Evolutionary conservation across 108 stramenopile genomes (phyloP).

Genomic region (Skeletonema menzelii): DNA sequence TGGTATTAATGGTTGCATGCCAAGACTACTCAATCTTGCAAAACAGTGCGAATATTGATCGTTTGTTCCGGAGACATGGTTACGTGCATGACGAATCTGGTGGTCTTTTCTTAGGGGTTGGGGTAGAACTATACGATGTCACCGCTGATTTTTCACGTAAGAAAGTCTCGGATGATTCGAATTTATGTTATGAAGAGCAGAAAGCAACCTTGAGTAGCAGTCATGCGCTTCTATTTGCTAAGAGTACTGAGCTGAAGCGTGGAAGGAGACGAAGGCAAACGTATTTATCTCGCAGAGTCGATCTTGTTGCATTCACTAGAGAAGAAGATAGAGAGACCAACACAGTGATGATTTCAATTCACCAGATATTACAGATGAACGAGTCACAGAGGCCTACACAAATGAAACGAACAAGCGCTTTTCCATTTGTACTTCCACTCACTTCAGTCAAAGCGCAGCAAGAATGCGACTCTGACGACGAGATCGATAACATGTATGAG

Average conservation of each 20-base stretch:
- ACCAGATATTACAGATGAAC: not conserved
- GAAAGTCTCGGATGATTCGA: not conserved
- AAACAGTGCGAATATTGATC: not conserved
- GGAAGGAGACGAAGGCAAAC: slow-evolving; percentile 15
- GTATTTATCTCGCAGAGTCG: slow-evolving; percentile 23
- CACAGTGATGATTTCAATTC: slow-evolving; percentile 8
- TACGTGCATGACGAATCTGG: slow-evolving; percentile 14
- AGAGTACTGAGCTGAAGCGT: slow-evolving; percentile 17
- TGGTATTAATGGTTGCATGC: slow-evolving; percentile 25
- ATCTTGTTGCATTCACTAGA: slow-evolving; percentile 25
- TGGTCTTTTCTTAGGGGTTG: slow-evolving; percentile 20
- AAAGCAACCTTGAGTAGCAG: slow-evolving; percentile 17
- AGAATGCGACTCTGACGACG: slow-evolving; percentile 61
- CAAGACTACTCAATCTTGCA: not conserved
- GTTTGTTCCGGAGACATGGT: slow-evolving; percentile 33
- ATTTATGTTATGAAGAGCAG: slow-evolving; percentile 1
- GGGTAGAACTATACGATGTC: slow-evolving; percentile 29
- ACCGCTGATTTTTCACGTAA: slow-evolving; percentile 22
- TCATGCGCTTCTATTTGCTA: slow-evolving; percentile 28
- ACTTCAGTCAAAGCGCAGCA: slow-evolving; percentile 79
- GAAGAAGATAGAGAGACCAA: slow-evolving; percentile 19
- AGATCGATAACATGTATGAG: slow-evolving; percentile 29
- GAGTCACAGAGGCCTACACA: slow-evolving; percentile 1
- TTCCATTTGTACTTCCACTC: slow-evolving; percentile 68
- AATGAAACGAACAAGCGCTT: slow-evolving; percentile 20